These are phyloP conservation scores for Phytophthora aleatoria DNA, from an alignment of 352 stramenopile genomes.

Conservation along the genomic window DNA sequence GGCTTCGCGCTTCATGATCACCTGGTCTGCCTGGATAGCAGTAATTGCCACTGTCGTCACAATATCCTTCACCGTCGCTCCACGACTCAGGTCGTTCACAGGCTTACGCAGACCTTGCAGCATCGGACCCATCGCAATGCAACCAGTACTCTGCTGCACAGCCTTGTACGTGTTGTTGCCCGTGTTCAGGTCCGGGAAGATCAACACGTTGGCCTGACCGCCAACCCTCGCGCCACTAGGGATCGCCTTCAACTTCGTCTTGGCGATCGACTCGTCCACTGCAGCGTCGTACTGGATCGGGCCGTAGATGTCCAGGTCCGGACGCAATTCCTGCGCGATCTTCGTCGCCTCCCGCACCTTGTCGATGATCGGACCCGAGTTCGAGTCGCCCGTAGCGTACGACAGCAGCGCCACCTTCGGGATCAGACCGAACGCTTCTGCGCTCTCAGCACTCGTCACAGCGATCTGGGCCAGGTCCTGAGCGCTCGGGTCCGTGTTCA, in stretches of 20 bases:
- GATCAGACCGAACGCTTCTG: conserved; percentile 78
- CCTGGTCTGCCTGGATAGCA: conserved; percentile 83
- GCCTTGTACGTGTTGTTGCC: conserved; percentile 93
- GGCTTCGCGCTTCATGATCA: conserved; percentile 40
- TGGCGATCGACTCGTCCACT: conserved; percentile 76
- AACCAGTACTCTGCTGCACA: conserved; percentile 80
- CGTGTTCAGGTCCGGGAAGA: conserved; percentile 90
- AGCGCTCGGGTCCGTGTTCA: conserved; percentile 83
- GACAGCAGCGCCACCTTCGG: conserved; percentile 84
- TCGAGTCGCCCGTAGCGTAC: conserved; percentile 85
- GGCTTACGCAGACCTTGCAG: conserved; percentile 88
- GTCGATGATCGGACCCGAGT: conserved; percentile 81
- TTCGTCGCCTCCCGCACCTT: conserved; percentile 83
- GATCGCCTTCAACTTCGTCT: conserved; percentile 79
- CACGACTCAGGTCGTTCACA: conserved; percentile 90
- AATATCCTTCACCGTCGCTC: conserved; percentile 89
- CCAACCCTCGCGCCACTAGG: conserved; percentile 64
- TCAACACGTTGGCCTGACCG: conserved; percentile 83
- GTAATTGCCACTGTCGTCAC: conserved; percentile 91
- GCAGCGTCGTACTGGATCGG: conserved; percentile 90
- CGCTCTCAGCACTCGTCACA: conserved; percentile 74
- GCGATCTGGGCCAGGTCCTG: conserved; percentile 83
- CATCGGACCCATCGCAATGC: conserved; percentile 87
- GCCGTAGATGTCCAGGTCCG: conserved; percentile 83
- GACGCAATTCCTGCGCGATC: conserved; percentile 67